A percentile compares a stretch with the other conserved stretches of the same genome.
These are phyloP conservation scores for Leucoagaricus sp. DNA, from an alignment of 1,284 basidiomycete genomes.

Conservation along the genomic window DNA sequence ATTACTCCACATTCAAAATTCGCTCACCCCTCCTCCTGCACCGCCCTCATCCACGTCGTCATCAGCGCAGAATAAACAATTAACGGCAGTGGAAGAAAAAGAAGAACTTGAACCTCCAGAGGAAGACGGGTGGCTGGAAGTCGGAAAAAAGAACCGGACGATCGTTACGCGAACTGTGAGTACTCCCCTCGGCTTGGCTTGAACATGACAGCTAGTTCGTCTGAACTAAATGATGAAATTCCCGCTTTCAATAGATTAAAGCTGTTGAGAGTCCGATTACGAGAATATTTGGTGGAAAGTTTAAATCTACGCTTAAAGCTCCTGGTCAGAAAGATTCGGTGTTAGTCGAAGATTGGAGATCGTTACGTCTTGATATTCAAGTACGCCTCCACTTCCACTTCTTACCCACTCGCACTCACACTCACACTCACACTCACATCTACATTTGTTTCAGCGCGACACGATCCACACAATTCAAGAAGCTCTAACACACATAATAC, in stretches of 20 bases:
- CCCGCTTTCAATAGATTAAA: conserved; percentile 80
- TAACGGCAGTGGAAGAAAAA: conserved; percentile 40
- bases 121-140: conserved; percentile 87
- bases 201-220: neutral
- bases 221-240: no score
- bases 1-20: conserved; percentile 65
- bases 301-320: conserved; percentile 83
- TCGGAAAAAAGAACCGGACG: conserved; percentile 87
- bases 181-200: conserved; percentile 21
- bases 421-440: no score
- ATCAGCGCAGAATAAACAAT: conserved; percentile 7
- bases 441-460: no score
- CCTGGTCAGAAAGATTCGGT: conserved; percentile 88
- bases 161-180: conserved; percentile 82
- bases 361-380: conserved; percentile 88
- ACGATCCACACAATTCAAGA: conserved; percentile 82
- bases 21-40: conserved; percentile 32
- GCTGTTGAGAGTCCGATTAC: conserved; percentile 87
- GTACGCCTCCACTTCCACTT: conserved; percentile 35
- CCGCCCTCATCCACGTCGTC: neutral
- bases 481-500: conserved; percentile 78
- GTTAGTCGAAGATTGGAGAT: conserved; percentile 91
- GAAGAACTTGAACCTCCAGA: conserved; percentile 39
- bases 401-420: conserved; percentile 5
- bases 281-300: conserved; percentile 91